Base-by-base conservation (phyloP, 1,139 yeast genomes). In the Blastobotrys aristatus region DNA sequence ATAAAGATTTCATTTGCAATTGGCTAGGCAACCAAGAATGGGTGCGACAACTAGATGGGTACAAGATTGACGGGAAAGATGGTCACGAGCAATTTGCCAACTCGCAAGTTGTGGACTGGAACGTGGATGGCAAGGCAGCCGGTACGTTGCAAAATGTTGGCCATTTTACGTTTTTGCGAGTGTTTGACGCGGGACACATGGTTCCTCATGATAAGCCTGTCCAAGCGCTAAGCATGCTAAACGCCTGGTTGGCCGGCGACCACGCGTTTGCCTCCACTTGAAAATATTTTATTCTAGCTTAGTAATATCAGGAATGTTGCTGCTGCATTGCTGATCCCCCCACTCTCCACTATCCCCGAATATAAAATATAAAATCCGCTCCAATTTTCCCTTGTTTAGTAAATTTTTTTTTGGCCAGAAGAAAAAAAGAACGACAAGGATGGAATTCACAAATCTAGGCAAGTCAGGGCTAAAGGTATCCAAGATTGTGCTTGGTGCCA, bases 21-120 rank as follows among this genome's bases (percentile, higher is more conserved):
- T 86, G 95, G 95, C 74, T 86, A 58, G 95, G 95, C 52, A 84
- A 84, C 68, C 76, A 76, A 59, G 94, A 84, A 3, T 86, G 95
- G 95, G 71, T 87, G 40, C 73, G 83, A 57, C 72, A 67, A 48
- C 74, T 86, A 57, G 32, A 18, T 26, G 46, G 46, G 10, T 43
- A 43, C 22, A 80, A 78, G 50, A 86, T 92, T 87, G 51, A 57
- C n/a, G 71, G 69, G 27, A 61, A 64, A 18, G 58, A 60, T 37
- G 72, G 70, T 27, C 61, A 64, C 16, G 58, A 60, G 39, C 52
- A 56, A 43, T 57, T 63, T 51, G 56, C 54, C 40, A 39, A 50
- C 24, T 60, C 66, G 2, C 47, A 57, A 10, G 49, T 58, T 14
- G 66, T 65, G 40, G 76, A 77, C 33, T 68, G 71, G 55, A 82